Evolutionary conservation across 768 basidiomycete genomes (phyloP).

Genomic region (Sistotremastrum niveocremeum): DNA sequence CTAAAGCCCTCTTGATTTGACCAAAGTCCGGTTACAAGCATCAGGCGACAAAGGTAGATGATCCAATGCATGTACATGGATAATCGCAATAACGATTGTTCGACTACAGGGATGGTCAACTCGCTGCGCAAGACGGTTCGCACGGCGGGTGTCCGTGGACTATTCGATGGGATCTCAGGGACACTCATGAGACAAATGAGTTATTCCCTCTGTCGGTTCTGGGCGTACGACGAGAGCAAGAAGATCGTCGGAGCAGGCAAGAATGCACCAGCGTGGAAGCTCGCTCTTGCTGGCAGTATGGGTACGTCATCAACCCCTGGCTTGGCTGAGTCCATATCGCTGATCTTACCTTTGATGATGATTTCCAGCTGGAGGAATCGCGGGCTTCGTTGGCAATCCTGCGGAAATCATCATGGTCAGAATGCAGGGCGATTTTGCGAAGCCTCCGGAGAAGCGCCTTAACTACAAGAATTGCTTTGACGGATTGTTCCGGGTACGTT

Average conservation of each 20-base stretch:
- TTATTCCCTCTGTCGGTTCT: conserved; percentile 86
- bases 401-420: conserved; percentile 81
- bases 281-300: conserved; percentile 75
- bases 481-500: conserved; percentile 68
- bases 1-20: conserved; percentile 69
- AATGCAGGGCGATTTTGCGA: conserved; percentile 83
- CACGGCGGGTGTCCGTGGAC: conserved; percentile 64
- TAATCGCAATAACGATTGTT: no score
- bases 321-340: background rate
- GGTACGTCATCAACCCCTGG: conserved; percentile 32
- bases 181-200: conserved; percentile 90
- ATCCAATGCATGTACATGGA: no score
- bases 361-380: conserved; percentile 61
- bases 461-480: conserved; percentile 87
- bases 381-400: conserved; percentile 81
- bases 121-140: conserved; percentile 71
- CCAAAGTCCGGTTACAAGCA: conserved; percentile 84
- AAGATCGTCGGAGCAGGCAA: conserved; percentile 61
- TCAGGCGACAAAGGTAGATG: conserved; percentile 60
- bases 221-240: conserved; percentile 88
- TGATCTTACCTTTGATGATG: background rate
- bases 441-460: conserved; percentile 75
- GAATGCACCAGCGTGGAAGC: conserved; percentile 66
- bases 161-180: conserved; percentile 78
- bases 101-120: conserved; percentile 46